Percentiles rank a stretch among this genome's conserved stretches.
Evolutionary conservation across 257 asterid species (phyloP).

Genomic region (Ehretia macrophylla): DNA sequence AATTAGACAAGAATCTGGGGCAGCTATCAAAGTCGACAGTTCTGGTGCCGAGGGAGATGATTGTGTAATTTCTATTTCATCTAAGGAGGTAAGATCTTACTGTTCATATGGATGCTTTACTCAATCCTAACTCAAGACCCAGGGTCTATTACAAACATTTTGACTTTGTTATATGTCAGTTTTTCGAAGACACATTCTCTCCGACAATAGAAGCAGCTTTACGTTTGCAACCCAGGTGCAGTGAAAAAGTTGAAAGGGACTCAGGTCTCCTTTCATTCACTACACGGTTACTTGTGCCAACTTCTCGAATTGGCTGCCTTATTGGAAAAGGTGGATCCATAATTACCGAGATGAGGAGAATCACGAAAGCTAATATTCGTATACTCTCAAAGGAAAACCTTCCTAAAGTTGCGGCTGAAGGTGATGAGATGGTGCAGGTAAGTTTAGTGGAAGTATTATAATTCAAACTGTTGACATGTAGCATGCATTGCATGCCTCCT

Average conservation of each 20-base stretch:
- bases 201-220: slow-evolving; percentile 87
- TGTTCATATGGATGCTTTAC: background rate
- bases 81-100: slow-evolving; percentile 60
- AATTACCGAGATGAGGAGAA: slow-evolving; percentile 86
- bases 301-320: slow-evolving; percentile 85
- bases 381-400: slow-evolving; percentile 79
- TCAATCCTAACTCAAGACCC: background rate
- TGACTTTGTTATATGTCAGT: slow-evolving; percentile 24
- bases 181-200: slow-evolving; percentile 71
- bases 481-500: background rate
- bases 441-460: background rate
- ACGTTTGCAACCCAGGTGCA: slow-evolving; percentile 93
- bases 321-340: slow-evolving; percentile 98
- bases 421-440: slow-evolving; percentile 99
- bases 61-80: slow-evolving; percentile 66
- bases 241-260: slow-evolving; percentile 89
- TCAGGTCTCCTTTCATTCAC: slow-evolving; percentile 84
- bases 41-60: slow-evolving; percentile 78
- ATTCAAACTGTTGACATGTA: too few relatives aligned
- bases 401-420: slow-evolving; percentile 90
- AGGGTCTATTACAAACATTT: too few relatives aligned
- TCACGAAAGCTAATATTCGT: slow-evolving; percentile 86
- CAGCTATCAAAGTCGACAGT: slow-evolving; percentile 81
- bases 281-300: slow-evolving; percentile 78
- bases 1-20: slow-evolving; percentile 91